Percentiles rank a stretch among this genome's conserved stretches.
Evolutionary conservation across 164 flowering plant genomes (phyloP).

Genomic region (Protea cynaroides): DNA sequence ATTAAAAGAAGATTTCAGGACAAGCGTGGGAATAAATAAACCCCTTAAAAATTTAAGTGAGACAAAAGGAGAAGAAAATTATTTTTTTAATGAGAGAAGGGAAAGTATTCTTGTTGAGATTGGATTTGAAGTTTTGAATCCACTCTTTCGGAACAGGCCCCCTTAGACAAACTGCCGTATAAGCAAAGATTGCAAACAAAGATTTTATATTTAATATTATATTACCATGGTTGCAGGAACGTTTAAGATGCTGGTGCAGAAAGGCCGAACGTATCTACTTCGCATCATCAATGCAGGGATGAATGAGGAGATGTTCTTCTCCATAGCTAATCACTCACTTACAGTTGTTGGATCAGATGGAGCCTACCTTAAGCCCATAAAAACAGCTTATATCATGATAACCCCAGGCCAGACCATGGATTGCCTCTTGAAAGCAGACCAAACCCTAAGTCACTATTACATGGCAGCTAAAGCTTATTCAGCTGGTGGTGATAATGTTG

Average conservation of each 20-base stretch:
- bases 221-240: too few relatives aligned
- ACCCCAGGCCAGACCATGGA: slow-evolving; percentile 31
- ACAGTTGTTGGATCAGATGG: slow-evolving; percentile 26
- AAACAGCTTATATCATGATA: slow-evolving; percentile 8
- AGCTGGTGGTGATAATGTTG: not conserved
- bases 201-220: too few relatives aligned
- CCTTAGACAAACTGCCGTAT: too few relatives aligned
- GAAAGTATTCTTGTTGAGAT: too few relatives aligned
- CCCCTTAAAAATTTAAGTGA: too few relatives aligned
- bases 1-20: too few relatives aligned
- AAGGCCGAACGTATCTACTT: slow-evolving; percentile 34
- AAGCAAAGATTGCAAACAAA: too few relatives aligned
- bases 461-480: slow-evolving; percentile 28
- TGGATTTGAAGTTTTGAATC: too few relatives aligned
- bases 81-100: too few relatives aligned
- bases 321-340: slow-evolving; percentile 12
- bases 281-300: slow-evolving; percentile 29
- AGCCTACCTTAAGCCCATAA: slow-evolving; percentile 19
- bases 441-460: slow-evolving; percentile 17
- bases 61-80: too few relatives aligned
- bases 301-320: slow-evolving; percentile 19
- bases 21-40: too few relatives aligned
- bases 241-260: slow-evolving; percentile 22
- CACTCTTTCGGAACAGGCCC: too few relatives aligned
- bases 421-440: slow-evolving; percentile 20